phyloP scores from a whole-genome alignment of 805 yeast species.

The Torulaspora delbrueckii region DNA sequence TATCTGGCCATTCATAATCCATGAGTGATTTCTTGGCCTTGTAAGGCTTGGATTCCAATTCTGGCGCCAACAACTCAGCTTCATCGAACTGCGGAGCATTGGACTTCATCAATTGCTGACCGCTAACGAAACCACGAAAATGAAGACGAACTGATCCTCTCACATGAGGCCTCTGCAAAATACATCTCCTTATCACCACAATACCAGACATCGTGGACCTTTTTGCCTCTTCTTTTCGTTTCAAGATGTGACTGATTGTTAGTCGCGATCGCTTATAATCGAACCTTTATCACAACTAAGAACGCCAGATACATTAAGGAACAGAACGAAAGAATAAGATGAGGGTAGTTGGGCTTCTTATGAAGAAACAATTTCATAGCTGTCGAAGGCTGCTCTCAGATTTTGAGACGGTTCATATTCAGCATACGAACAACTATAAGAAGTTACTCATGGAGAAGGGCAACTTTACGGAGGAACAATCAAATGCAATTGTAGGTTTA shows the following conservation, averaged over 20 bases:
- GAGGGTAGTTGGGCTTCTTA: constrained; percentile 5
- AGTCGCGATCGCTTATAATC: not conserved
- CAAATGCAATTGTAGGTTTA: constrained; percentile 71
- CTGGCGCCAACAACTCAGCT: constrained; percentile 30
- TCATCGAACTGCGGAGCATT: constrained; percentile 35
- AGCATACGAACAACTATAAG: constrained; percentile 70
- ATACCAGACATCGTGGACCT: not conserved
- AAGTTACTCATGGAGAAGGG: constrained; percentile 53
- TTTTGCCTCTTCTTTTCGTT: not conserved
- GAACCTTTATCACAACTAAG: not conserved
- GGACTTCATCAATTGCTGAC: constrained; percentile 4
- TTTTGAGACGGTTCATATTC: constrained; percentile 42
- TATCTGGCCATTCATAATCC: constrained; percentile 22
- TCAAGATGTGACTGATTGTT: not conserved
- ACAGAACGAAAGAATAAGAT: not conserved
- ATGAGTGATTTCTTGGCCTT: constrained; percentile 26
- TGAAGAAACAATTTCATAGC: constrained; percentile 13
- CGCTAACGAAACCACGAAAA: not conserved
- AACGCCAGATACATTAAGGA: not conserved
- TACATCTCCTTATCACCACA: not conserved
- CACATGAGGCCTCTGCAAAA: not conserved
- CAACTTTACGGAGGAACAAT: constrained; percentile 72
- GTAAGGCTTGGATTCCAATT: constrained; percentile 26
- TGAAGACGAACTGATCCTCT: not conserved
- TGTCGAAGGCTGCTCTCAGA: constrained; percentile 7